A percentile compares a stretch with the other conserved stretches of the same genome.
Conservation (phyloP, 2,329 filamentous ascomycete genomes). For the Venturia pyrina region DNA sequence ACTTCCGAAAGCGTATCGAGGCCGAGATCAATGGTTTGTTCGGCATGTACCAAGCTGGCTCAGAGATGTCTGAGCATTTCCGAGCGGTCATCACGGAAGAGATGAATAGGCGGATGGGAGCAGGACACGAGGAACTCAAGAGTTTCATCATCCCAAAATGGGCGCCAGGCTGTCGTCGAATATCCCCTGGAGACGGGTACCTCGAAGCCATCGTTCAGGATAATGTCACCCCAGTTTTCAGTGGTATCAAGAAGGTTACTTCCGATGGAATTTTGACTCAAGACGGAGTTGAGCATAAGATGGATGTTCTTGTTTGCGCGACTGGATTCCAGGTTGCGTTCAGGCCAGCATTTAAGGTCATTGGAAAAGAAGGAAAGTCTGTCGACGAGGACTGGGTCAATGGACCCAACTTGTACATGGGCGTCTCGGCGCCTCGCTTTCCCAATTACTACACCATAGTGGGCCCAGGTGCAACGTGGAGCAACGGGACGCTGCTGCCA, state of each 20-base stretch:
- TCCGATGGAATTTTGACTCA: slow-evolving; percentile 28
- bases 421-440: slow-evolving; percentile 52
- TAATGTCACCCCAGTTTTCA: slow-evolving; percentile 30
- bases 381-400: slow-evolving; percentile 11
- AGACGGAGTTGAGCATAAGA: slow-evolving; percentile 28
- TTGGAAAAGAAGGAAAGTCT: slow-evolving; percentile 13
- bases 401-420: slow-evolving; percentile 42
- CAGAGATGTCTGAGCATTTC: slow-evolving; percentile 30
- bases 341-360: slow-evolving; percentile 35
- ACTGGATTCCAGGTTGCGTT: slow-evolving; percentile 37
- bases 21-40: slow-evolving; percentile 34
- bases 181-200: slow-evolving; percentile 43
- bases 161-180: slow-evolving; percentile 36
- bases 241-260: slow-evolving; percentile 26
- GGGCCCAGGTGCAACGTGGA: slow-evolving; percentile 30
- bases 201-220: slow-evolving; percentile 36
- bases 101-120: slow-evolving; percentile 33
- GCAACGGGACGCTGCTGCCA: slow-evolving; percentile 33
- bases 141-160: slow-evolving; percentile 33
- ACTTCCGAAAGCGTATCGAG: slow-evolving; percentile 35
- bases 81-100: slow-evolving; percentile 32
- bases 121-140: slow-evolving; percentile 32
- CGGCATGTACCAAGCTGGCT: slow-evolving; percentile 33
- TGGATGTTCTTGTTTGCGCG: slow-evolving; percentile 36
- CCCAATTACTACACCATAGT: slow-evolving; percentile 47